phyloP scores from a whole-genome alignment of 1,284 basidiomycete genomes.

The Cystobasidium pallidum region DNA sequence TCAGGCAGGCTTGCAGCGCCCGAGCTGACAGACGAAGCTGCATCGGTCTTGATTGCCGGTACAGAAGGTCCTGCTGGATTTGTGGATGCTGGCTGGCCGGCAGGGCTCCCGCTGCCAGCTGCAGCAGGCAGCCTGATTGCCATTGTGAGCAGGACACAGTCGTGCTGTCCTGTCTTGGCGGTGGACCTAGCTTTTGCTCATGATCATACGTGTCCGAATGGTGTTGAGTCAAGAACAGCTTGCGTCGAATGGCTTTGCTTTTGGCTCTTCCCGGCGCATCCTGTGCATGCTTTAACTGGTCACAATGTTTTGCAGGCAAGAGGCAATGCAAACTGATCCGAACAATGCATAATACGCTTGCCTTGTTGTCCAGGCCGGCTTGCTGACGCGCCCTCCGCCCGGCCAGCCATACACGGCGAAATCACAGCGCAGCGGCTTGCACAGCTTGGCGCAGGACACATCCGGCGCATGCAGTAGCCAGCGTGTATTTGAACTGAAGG shows the following conservation, averaged over 20 bases:
- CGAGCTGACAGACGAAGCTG: conserved; percentile 25
- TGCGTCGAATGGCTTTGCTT: not conserved
- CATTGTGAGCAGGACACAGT: not conserved
- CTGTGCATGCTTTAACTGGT: too few relatives aligned
- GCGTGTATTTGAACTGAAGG: too few relatives aligned
- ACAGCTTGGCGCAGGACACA: not conserved
- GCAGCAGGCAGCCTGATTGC: conserved; percentile 25
- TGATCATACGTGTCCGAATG: not conserved
- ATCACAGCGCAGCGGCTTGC: not conserved
- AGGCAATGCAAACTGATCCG: too few relatives aligned
- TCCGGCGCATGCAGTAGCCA: not conserved
- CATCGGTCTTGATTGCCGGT: conserved; percentile 16
- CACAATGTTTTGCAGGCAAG: too few relatives aligned
- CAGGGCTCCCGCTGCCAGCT: not conserved
- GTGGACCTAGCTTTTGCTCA: not conserved
- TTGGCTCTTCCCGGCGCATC: too few relatives aligned
- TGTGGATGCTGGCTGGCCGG: not conserved
- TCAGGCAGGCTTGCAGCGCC: conserved; percentile 32
- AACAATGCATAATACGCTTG: too few relatives aligned
- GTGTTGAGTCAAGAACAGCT: not conserved
- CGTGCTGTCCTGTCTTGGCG: not conserved
- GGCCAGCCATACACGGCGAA: too few relatives aligned
- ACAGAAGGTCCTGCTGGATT: not conserved
- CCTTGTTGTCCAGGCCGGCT: too few relatives aligned
- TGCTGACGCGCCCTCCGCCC: too few relatives aligned